phyloP scores from a whole-genome alignment of 306 rosid species.

The Sicyos edulis region DNA sequence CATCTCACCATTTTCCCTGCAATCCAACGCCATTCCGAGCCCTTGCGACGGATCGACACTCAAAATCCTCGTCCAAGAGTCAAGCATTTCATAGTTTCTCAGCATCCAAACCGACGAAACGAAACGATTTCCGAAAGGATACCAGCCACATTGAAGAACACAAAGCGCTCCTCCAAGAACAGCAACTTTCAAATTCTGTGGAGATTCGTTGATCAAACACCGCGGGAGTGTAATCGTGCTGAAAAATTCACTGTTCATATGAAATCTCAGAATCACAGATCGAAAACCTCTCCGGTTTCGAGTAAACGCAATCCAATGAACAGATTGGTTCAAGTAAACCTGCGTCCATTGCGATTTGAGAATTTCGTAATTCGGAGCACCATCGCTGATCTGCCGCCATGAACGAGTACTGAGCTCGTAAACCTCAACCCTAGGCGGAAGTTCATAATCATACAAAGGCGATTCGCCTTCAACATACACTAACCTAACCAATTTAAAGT shows the following conservation, averaged over 20 bases:
- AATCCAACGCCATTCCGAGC: constrained; percentile 19
- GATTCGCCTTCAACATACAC: constrained; percentile 10
- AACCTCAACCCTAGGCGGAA: constrained; percentile 16
- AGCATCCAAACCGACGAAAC: constrained; percentile 24
- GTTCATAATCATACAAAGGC: constrained; percentile 7
- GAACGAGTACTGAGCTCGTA: constrained; percentile 19
- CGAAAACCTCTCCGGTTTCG: constrained; percentile 12
- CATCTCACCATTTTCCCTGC: constrained; percentile 21
- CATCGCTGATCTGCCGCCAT: constrained; percentile 12
- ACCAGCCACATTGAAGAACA: constrained; percentile 26
- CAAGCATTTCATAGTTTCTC: constrained; percentile 1
- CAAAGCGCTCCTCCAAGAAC: constrained; percentile 22
- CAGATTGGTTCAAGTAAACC: constrained; percentile 5
- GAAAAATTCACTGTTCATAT: constrained; percentile 11
- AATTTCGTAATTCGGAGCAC: constrained; percentile 16
- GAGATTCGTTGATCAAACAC: constrained; percentile 17
- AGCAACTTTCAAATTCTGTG: constrained; percentile 23
- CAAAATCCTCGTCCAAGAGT: constrained; percentile 13
- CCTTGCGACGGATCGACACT: constrained; percentile 26
- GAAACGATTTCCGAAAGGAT: constrained; percentile 20
- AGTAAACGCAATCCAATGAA: constrained; percentile 22
- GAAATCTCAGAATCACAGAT: constrained; percentile 19
- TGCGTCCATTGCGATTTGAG: constrained; percentile 23
- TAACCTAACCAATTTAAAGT: constrained; percentile 21
- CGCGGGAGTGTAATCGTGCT: constrained; percentile 12